Base-by-base conservation (phyloP, 495 filamentous ascomycete species). In the Lichina pygmaea region DNA sequence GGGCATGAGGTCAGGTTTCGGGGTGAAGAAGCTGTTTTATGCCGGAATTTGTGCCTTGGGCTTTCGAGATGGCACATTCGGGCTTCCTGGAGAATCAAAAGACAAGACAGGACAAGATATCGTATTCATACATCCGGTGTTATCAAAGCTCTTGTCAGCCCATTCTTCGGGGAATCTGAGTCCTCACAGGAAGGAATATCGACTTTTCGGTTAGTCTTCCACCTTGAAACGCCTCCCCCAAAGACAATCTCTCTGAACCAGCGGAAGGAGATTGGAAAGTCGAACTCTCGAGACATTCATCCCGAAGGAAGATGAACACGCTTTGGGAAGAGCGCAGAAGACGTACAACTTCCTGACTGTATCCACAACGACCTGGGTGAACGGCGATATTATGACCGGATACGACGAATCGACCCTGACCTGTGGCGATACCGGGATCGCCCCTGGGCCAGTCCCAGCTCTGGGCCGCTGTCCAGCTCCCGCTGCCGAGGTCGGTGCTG, bases 121-220 rank as follows among this genome's bases (percentile, higher is more conserved):
- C 4, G 1, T 4, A 24, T 24, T 24, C 77, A 55, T 60, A 84
- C 81, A 58, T 49, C 83, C 83, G 38, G 82, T 94, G 51, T 97
- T 97, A 56, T 97, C 89, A 64, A 80, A 97, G 59, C 77, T 76
- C 53, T 77, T 77, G 53, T 94, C 86, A 9, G 89, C 86, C 42
- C 95, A 66, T 38, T 72, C 72, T 60, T 86, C 78, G 0, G 89
- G 89, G 57, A 92, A 97, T 37, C 84, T 92, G 53, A 45, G 32
- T 49, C 11, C 47, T 52, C 49, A 45, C 34, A 32, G 34, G 37
- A 10, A 8, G 17, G 38, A 51, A 49, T 37, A 52, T 36, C 43
- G 13, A 16, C 11, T 47, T 24, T 24, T 24, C 24, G 24, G 24
- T 24, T 24, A 24, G 24, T 24, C 24, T 24, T 24, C 24, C 34